Evolutionary conservation across 345 rosid species (phyloP).

Genomic region (Laguncularia racemosa): DNA sequence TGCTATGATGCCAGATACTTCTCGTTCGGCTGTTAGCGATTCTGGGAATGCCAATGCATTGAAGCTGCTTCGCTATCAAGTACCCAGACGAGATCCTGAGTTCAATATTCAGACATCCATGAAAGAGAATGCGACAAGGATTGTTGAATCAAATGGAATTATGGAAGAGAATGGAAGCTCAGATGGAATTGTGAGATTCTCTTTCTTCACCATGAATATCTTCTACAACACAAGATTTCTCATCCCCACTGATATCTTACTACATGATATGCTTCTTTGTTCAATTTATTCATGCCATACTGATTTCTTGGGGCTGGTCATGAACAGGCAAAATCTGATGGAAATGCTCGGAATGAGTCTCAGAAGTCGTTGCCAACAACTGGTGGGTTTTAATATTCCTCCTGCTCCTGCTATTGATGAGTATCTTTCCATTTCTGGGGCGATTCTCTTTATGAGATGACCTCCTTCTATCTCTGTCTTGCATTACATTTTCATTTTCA

Average conservation of each 20-base stretch:
- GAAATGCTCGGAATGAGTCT: constrained; percentile 26
- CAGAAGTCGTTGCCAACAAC: constrained; percentile 31
- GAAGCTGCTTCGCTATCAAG: constrained; percentile 41
- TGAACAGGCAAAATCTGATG: constrained; percentile 42
- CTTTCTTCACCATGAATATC: constrained; percentile 1
- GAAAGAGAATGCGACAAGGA: constrained; percentile 22
- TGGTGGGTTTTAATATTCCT: constrained; percentile 40
- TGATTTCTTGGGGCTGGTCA: constrained; percentile 12
- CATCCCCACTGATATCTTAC: constrained; percentile 2
- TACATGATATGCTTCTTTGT: constrained; percentile 1
- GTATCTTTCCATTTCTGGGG: background rate
- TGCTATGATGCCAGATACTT: constrained; percentile 25
- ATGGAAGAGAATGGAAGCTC: constrained; percentile 34
- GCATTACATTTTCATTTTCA: background rate
- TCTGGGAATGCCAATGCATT: constrained; percentile 46
- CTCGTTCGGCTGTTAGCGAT: constrained; percentile 31
- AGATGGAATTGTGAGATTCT: constrained; percentile 64
- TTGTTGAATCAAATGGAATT: constrained; percentile 25
- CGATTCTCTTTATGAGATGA: background rate
- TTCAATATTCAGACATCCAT: constrained; percentile 31
- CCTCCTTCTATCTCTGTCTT: background rate
- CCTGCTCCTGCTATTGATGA: background rate
- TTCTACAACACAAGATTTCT: constrained; percentile 1
- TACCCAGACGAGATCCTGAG: constrained; percentile 30
- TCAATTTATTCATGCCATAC: constrained; percentile 1